These are phyloP conservation scores for Metschnikowia orientalis DNA, from an alignment of 805 yeast species.

Conservation along the genomic window DNA sequence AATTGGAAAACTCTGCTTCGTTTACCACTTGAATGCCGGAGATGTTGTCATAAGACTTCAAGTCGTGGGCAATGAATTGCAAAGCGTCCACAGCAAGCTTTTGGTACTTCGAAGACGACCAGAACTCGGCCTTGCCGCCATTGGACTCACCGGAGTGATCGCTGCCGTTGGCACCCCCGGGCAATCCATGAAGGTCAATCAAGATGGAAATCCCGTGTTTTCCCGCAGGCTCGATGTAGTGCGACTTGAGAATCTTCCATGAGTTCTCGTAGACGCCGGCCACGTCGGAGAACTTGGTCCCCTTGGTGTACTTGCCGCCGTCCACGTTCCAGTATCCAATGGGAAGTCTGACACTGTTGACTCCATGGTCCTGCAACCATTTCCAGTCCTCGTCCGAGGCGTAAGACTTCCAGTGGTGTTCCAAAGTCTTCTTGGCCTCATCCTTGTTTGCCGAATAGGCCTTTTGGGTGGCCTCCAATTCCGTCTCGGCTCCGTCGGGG, in stretches of 20 bases:
- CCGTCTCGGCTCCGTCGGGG: slow-evolving; percentile 56
- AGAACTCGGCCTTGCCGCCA: slow-evolving; percentile 58
- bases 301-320: slow-evolving; percentile 53
- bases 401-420: slow-evolving; percentile 63
- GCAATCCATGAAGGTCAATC: slow-evolving; percentile 84
- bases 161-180: slow-evolving; percentile 86
- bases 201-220: slow-evolving; percentile 64
- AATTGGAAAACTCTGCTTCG: slow-evolving; percentile 66
- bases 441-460: slow-evolving; percentile 46
- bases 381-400: slow-evolving; percentile 72
- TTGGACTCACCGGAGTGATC: slow-evolving; percentile 71
- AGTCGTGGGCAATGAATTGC: slow-evolving; percentile 58
- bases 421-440: slow-evolving; percentile 49
- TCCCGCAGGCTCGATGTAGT: slow-evolving; percentile 56
- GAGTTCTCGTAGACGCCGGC: slow-evolving; percentile 61
- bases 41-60: slow-evolving; percentile 58
- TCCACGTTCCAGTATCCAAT: slow-evolving; percentile 88
- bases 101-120: slow-evolving; percentile 45
- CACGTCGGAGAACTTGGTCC: slow-evolving; percentile 58
- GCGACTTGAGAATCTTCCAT: slow-evolving; percentile 58
- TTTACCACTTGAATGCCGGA: slow-evolving; percentile 83
- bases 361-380: slow-evolving; percentile 62
- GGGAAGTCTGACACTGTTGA: slow-evolving; percentile 82
- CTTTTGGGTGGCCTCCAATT: slow-evolving; percentile 64
- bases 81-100: slow-evolving; percentile 47